Percentiles rank a stretch among this genome's conserved stretches.
Evolutionary conservation across 2,329 filamentous ascomycete species (phyloP).

Genomic region (Colletotrichum tropicale): DNA sequence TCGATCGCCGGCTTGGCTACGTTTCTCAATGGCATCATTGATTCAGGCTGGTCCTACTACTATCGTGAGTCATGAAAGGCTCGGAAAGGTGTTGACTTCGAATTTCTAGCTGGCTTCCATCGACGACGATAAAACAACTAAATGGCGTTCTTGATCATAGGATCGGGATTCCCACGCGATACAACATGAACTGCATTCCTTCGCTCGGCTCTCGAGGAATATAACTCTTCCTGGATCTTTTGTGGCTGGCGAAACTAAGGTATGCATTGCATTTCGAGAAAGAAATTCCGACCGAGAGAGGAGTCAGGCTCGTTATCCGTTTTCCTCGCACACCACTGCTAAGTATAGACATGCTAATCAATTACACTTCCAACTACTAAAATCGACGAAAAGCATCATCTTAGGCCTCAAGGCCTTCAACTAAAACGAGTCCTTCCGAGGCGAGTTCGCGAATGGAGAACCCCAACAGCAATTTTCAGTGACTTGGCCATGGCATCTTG

Average conservation of each 20-base stretch:
- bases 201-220: not conserved
- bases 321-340: not conserved
- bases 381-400: not conserved
- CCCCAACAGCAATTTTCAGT: no score
- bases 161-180: not conserved
- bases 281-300: not conserved
- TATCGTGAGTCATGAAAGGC: not conserved
- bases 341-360: not conserved
- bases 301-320: not conserved
- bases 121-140: not conserved
- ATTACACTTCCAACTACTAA: not conserved
- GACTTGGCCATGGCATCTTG: not conserved
- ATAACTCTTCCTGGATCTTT: not conserved
- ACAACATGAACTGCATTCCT: not conserved
- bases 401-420: not conserved
- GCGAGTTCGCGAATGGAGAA: not conserved
- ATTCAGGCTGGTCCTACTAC: not conserved
- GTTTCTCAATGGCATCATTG: slow-evolving; percentile 1
- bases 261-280: not conserved
- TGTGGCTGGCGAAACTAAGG: not conserved
- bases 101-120: not conserved
- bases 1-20: not conserved
- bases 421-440: not conserved
- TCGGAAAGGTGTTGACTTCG: not conserved
- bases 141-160: not conserved